Evolutionary conservation across 768 basidiomycete species (phyloP).

Genomic region (Russula sp.): DNA sequence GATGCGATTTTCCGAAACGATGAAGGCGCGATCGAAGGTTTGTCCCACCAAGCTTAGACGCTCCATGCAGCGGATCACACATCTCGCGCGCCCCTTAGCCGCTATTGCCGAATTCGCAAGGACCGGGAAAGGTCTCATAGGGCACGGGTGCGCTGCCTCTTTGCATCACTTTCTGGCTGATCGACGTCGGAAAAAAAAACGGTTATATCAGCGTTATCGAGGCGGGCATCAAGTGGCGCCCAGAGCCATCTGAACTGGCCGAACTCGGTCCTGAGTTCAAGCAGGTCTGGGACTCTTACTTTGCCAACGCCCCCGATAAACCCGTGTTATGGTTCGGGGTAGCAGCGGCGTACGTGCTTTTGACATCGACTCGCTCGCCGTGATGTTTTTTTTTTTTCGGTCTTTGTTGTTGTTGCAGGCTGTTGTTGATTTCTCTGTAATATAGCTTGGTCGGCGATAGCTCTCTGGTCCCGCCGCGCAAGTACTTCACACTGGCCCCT

Average conservation of each 20-base stretch:
- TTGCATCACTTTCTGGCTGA: not conserved
- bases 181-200: not conserved
- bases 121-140: conserved; percentile 41
- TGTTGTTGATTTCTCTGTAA: too few species aligned
- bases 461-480: conserved; percentile 11
- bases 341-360: conserved; percentile 16
- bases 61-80: not conserved
- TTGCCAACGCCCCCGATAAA: conserved; percentile 24
- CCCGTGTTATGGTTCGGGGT: conserved; percentile 19
- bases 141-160: conserved; percentile 39
- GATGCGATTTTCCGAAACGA: conserved; percentile 21
- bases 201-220: conserved; percentile 23
- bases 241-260: conserved; percentile 21
- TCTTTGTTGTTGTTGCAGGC: too few species aligned
- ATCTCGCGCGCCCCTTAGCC: conserved; percentile 21
- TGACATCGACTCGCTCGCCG: too few species aligned
- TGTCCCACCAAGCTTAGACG: not conserved
- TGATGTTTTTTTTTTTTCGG: too few species aligned
- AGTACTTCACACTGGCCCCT: conserved; percentile 20
- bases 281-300: conserved; percentile 23
- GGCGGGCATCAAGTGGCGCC: conserved; percentile 24
- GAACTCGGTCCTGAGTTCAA: conserved; percentile 25
- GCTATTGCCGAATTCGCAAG: conserved; percentile 30
- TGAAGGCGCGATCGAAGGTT: conserved; percentile 21
- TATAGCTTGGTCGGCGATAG: not conserved